Evolutionary conservation across 2,329 filamentous ascomycete genomes (phyloP), one percentile per base, ranked within the genome.

Genomic region (Pleurostoma richardsiae): DNA sequence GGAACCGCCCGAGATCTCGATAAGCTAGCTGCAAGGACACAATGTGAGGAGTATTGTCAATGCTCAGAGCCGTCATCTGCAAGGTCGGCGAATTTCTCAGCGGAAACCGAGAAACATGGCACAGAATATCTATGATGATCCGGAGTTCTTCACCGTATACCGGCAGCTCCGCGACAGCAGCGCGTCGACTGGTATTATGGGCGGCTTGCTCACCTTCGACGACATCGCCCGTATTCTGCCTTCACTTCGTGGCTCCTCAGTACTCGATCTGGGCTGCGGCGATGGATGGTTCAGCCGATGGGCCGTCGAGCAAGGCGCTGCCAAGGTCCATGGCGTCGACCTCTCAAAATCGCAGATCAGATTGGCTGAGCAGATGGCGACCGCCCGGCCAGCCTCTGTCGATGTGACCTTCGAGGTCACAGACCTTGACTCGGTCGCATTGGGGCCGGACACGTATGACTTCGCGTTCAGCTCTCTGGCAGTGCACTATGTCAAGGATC

Each of bases 381-480:
- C 7, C 4, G 10, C 31, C 29, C 4, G 26, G 6, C 27, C 26
- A 7, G 41, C 7, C 27, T 26, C n/a, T 30, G 40, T 28, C 6
- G 26, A 29, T 11, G 27, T 42, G n/a, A 43, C 31, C 10, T 47
- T 28, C 31, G 27, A 43, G n/a, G 27, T 36, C 38, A 63, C 54
- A 4, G 59, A 65, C 46, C 50, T 67, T 26, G 59, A 66, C 38
- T 42, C 52, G 6, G 31, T 63, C n/a, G 49, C 41, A 27, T 49
- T 62, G 28, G 49, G 43, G 6, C 30, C 52, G 29, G 46, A 27
- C 31, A 40, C 26, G 3, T 66, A 65, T 45, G 59, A 66, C 43
- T 39, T 68, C 6, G 60, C 65, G 10, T 69, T 67, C 45, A 68
- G 65, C 45, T 65, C 64, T 4, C 56, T 68, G 11, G 52, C 61